Conservation (phyloP, 257 asterid species). For the Solanum infundibuliforme region DNA sequence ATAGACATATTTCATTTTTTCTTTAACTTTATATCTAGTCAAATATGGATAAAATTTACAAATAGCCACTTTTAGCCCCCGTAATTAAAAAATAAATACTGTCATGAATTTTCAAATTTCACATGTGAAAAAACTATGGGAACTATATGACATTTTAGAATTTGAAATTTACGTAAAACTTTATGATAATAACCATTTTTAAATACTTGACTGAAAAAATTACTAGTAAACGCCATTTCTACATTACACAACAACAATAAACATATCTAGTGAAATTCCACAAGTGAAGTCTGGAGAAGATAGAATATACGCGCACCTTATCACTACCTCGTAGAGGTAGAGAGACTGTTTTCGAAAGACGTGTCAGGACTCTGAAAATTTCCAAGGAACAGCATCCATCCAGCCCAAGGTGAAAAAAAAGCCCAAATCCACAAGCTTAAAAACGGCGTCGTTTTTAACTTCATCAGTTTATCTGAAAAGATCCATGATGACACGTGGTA, state of each 20-base stretch:
- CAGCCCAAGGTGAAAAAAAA: neutral
- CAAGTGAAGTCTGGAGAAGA: no score
- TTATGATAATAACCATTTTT: neutral
- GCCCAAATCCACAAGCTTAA: neutral
- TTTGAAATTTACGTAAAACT: no score
- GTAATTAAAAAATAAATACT: neutral
- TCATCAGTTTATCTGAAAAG: neutral
- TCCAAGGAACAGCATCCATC: neutral
- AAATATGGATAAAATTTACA: neutral
- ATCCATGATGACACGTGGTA: neutral
- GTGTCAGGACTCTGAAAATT: neutral
- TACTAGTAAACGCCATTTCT: neutral
- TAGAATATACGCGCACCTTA: fast-evolving
- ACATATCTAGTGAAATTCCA: no score
- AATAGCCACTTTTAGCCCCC: neutral
- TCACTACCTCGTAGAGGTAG: fast-evolving
- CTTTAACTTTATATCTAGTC: neutral
- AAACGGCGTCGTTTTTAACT: neutral
- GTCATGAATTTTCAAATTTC: neutral
- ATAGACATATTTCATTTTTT: neutral
- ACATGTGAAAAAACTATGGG: neutral
- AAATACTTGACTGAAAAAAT: neutral
- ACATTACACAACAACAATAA: no score
- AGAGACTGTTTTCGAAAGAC: fast-evolving
- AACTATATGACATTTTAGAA: neutral